Conservation (phyloP, 257 asterid species). For the Apocynum venetum region DNA sequence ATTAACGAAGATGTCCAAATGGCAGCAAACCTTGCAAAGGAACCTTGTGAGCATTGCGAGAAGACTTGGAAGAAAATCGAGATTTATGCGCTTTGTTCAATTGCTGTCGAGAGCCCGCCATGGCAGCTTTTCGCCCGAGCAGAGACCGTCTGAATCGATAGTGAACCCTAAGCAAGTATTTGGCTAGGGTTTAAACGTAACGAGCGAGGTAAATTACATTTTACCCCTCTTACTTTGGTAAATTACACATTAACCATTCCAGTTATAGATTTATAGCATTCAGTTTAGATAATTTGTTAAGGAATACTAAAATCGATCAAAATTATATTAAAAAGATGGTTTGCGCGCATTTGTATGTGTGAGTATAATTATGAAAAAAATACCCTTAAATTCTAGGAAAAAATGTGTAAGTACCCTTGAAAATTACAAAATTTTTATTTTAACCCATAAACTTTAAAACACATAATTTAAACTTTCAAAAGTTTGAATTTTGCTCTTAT, state of each 20-base stretch:
- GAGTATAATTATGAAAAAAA: no score
- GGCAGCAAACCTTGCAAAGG: slow-evolving; percentile 51
- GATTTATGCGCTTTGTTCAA: slow-evolving; percentile 72
- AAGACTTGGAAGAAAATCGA: slow-evolving; percentile 80
- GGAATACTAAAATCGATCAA: no score
- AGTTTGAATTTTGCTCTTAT: no score
- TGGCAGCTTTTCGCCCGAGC: slow-evolving; percentile 15
- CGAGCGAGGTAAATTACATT: background rate
- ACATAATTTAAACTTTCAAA: no score
- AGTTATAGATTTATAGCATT: background rate
- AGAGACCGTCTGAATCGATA: background rate
- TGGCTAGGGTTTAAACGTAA: slow-evolving; percentile 17
- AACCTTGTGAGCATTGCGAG: slow-evolving; percentile 77
- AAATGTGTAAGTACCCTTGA: no score
- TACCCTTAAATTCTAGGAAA: no score
- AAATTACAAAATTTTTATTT: no score
- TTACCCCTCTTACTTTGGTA: background rate
- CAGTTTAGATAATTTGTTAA: no score
- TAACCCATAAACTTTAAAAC: no score
- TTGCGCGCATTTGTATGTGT: no score
- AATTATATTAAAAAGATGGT: no score
- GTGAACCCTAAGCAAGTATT: slow-evolving; percentile 17
- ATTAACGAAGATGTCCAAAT: background rate
- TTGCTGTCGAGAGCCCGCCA: slow-evolving; percentile 79
- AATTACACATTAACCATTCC: background rate